Percentiles rank a stretch among this genome's conserved stretches.
These are phyloP conservation scores for Fragaria nilgerrensis DNA, from an alignment of 306 rosid genomes.

Conservation along the genomic window DNA sequence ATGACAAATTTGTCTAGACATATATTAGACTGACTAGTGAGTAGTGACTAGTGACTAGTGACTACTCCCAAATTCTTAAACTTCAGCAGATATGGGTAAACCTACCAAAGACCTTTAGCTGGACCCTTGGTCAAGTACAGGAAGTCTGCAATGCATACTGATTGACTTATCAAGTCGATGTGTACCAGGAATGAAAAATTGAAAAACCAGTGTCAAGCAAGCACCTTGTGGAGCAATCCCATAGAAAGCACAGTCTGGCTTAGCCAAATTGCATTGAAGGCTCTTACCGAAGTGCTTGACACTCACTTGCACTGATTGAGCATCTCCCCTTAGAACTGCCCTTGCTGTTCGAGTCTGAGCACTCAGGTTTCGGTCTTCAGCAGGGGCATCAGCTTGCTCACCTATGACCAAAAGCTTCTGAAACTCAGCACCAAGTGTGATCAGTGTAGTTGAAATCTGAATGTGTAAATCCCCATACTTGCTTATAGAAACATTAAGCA, in stretches of 20 bases:
- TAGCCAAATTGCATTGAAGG: conserved; percentile 81
- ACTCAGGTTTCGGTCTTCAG: conserved; percentile 68
- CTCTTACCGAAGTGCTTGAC: conserved; percentile 91
- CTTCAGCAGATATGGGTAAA: neutral
- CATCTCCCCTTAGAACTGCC: conserved; percentile 75
- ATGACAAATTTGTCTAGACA: neutral
- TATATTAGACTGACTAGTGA: neutral
- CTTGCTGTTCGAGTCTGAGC: conserved; percentile 68
- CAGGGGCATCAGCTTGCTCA: conserved; percentile 63
- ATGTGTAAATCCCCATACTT: conserved; percentile 76
- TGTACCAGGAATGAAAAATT: conserved; percentile 71
- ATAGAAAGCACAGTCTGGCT: conserved; percentile 97
- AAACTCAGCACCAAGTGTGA: conserved; percentile 87
- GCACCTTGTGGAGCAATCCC: conserved; percentile 81
- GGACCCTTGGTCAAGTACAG: conserved; percentile 75
- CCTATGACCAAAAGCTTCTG: conserved; percentile 72
- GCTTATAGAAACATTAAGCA: conserved; percentile 68
- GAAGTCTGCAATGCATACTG: conserved; percentile 95
- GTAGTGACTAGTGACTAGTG: neutral
- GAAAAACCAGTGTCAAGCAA: conserved; percentile 70
- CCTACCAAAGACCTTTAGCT: conserved; percentile 33
- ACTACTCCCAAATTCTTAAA: neutral
- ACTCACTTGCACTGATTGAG: conserved; percentile 83
- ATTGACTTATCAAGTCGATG: conserved; percentile 83
- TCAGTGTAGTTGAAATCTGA: conserved; percentile 76